These are phyloP conservation scores for Panellus pusillus DNA, from an alignment of 768 basidiomycete species.

Conservation along the genomic window DNA sequence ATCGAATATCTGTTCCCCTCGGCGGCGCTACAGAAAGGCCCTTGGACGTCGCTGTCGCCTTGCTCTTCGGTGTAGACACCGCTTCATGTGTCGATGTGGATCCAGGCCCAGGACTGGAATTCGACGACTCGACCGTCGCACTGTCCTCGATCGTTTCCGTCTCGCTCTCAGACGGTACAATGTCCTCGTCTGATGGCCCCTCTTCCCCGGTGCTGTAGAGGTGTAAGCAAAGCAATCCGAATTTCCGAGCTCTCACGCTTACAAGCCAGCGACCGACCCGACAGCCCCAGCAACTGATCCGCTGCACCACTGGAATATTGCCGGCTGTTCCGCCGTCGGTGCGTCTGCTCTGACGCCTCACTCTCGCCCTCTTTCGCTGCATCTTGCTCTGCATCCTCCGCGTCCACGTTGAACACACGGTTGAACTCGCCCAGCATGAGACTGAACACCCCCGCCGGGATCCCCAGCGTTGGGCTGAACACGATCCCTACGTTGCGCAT, in stretches of 20 bases:
- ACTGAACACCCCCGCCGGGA: slow-evolving; percentile 97
- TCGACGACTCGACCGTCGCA: slow-evolving; percentile 47
- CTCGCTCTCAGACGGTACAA: slow-evolving; percentile 71
- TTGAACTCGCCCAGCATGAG: slow-evolving; percentile 94
- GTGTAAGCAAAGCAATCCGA: slow-evolving; percentile 19
- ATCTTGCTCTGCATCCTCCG: slow-evolving; percentile 29
- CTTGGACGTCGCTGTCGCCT: slow-evolving; percentile 58
- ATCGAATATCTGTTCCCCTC: slow-evolving; percentile 63
- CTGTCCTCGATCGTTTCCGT: slow-evolving; percentile 70
- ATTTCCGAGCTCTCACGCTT: slow-evolving; percentile 32
- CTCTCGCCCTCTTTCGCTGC: slow-evolving; percentile 22
- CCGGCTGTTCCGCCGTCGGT: slow-evolving; percentile 69
- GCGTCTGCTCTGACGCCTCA: slow-evolving; percentile 23
- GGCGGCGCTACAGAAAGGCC: slow-evolving; percentile 57
- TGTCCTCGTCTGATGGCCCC: slow-evolving; percentile 69
- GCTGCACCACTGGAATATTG: slow-evolving; percentile 84
- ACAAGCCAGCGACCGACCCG: slow-evolving; percentile 70
- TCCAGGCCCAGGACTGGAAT: slow-evolving; percentile 39
- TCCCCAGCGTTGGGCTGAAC: slow-evolving; percentile 95
- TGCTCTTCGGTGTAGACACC: slow-evolving; percentile 31
- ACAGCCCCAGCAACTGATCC: slow-evolving; percentile 77
- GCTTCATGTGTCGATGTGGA: slow-evolving; percentile 13
- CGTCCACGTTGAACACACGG: slow-evolving; percentile 83
- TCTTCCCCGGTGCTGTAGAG: slow-evolving; percentile 53
- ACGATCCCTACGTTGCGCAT: slow-evolving; percentile 99